These are phyloP conservation scores for Talaromyces rugulosus DNA, from an alignment of 2,329 filamentous ascomycete species.

Conservation along the genomic window DNA sequence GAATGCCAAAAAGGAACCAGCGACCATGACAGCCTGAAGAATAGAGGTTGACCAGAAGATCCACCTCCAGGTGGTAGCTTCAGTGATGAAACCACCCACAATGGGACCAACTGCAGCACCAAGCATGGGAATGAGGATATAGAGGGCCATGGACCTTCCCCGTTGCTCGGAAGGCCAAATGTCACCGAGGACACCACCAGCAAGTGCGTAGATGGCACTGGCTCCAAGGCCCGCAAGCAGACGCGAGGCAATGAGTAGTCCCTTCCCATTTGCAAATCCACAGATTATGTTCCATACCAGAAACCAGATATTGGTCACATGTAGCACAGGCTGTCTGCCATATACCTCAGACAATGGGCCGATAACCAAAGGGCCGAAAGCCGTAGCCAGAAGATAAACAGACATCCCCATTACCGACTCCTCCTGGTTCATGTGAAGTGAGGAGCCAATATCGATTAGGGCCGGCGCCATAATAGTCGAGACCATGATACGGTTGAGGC, in stretches of 20 bases:
- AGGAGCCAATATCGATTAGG: conserved; percentile 43
- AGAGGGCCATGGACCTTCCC: conserved; percentile 56
- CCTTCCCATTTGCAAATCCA: conserved; percentile 50
- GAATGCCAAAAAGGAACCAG: conserved; percentile 29
- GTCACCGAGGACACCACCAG: conserved; percentile 45
- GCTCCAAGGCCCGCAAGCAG: conserved; percentile 52
- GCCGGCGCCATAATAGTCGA: conserved; percentile 50
- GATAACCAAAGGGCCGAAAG: conserved; percentile 41
- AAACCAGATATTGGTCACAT: conserved; percentile 46
- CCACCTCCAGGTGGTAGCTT: conserved; percentile 30
- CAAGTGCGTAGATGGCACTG: conserved; percentile 49
- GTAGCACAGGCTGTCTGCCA: conserved; percentile 45
- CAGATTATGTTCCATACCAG: conserved; percentile 48
- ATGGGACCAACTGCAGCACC: conserved; percentile 53
- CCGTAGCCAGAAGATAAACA: conserved; percentile 44
- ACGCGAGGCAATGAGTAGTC: conserved; percentile 45
- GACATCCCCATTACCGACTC: conserved; percentile 40
- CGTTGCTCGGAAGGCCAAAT: conserved; percentile 54
- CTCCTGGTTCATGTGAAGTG: conserved; percentile 44
- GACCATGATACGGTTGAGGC: conserved; percentile 55
- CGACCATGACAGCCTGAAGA: conserved; percentile 12
- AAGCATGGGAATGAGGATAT: conserved; percentile 47
- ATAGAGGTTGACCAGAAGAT: conserved; percentile 16
- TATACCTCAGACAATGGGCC: conserved; percentile 48
- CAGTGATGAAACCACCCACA: conserved; percentile 55